Conservation (phyloP, 2,329 filamentous ascomycete species). For the Amphichorda felina region DNA sequence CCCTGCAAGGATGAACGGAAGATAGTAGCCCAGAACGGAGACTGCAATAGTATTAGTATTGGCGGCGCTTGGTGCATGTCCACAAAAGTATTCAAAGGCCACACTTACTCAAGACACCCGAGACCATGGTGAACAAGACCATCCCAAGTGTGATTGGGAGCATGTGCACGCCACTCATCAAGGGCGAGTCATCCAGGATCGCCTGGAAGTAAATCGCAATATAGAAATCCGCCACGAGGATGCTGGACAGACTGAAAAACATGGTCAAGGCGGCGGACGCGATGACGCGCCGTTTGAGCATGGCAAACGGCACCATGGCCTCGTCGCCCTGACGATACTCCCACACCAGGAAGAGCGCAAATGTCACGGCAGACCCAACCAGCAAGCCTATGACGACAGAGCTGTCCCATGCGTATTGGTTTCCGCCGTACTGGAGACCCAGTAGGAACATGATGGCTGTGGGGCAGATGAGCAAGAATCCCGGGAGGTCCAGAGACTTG, state of each 20-base stretch:
- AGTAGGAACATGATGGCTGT: not conserved
- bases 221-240: too few relatives aligned
- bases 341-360: not conserved
- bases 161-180: too few relatives aligned
- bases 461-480: not conserved
- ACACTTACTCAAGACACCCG: too few relatives aligned
- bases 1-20: too few relatives aligned
- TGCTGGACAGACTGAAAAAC: too few relatives aligned
- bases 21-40: too few relatives aligned
- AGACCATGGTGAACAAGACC: slow-evolving; percentile 13
- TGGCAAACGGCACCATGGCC: not conserved
- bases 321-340: not conserved
- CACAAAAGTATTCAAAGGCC: too few relatives aligned
- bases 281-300: not conserved
- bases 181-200: too few relatives aligned
- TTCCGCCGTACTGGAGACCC: not conserved
- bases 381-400: not conserved
- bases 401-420: not conserved
- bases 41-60: too few relatives aligned
- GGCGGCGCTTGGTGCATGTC: too few relatives aligned
- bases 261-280: too few relatives aligned
- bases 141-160: slow-evolving; percentile 8
- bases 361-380: not conserved
- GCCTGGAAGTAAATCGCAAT: too few relatives aligned
- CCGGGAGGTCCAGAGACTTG: not conserved